A percentile compares a stretch with the other conserved stretches of the same genome.
These are phyloP conservation scores for Talaromyces piceae DNA, from an alignment of 2,329 filamentous ascomycete species.

Conservation along the genomic window DNA sequence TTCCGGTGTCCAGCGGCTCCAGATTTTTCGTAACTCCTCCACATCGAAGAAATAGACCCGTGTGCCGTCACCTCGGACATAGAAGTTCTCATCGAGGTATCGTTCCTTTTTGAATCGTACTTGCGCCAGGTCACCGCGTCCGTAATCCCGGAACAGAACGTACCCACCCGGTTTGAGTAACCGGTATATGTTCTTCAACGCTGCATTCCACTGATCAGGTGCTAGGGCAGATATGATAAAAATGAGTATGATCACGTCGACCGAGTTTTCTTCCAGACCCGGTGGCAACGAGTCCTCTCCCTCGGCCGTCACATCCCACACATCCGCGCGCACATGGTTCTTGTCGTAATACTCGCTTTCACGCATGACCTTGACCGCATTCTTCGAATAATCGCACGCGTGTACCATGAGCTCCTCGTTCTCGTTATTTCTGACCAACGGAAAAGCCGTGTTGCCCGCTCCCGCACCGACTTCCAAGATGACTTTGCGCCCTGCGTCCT, in stretches of 20 bases:
- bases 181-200: slow-evolving; percentile 71
- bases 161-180: slow-evolving; percentile 88
- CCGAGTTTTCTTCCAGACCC: slow-evolving; percentile 65
- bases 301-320: slow-evolving; percentile 80
- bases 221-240: slow-evolving; percentile 95
- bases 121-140: slow-evolving; percentile 88
- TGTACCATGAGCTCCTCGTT: slow-evolving; percentile 78
- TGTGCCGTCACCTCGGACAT: slow-evolving; percentile 89
- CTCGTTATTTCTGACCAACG: slow-evolving; percentile 73
- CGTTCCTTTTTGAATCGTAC: slow-evolving; percentile 94
- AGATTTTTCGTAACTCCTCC: slow-evolving; percentile 72
- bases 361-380: slow-evolving; percentile 88
- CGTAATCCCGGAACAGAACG: slow-evolving; percentile 94
- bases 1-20: slow-evolving; percentile 49
- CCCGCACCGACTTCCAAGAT: slow-evolving; percentile 90
- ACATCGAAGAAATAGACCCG: slow-evolving; percentile 95
- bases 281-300: slow-evolving; percentile 55
- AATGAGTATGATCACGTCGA: slow-evolving; percentile 88
- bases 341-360: slow-evolving; percentile 67
- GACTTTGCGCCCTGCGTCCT: slow-evolving; percentile 60
- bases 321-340: slow-evolving; percentile 71
- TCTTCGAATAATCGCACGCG: slow-evolving; percentile 94
- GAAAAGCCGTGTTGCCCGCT: slow-evolving; percentile 94
- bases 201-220: slow-evolving; percentile 74
- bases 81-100: slow-evolving; percentile 95